These are phyloP conservation scores for Lipomyces yarrowii DNA, from an alignment of 1,139 yeast species.

Conservation along the genomic window DNA sequence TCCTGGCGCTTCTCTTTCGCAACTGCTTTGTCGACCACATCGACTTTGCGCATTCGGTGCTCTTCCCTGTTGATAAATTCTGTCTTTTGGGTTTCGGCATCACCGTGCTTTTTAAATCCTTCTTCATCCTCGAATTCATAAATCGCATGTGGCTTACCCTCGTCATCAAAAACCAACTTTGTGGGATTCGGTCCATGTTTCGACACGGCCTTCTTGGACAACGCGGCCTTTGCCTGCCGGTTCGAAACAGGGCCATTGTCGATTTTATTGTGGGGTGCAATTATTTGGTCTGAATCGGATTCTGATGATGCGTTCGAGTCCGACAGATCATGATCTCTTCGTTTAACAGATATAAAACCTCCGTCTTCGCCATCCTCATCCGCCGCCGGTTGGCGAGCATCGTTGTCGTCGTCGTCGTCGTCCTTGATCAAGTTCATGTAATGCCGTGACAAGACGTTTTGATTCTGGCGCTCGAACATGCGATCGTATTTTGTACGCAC, in stretches of 20 bases:
- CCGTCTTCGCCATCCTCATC: slow-evolving; percentile 58
- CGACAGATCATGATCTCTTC: slow-evolving; percentile 66
- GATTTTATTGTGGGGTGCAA: no score
- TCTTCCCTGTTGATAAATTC: slow-evolving; percentile 68
- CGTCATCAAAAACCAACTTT: slow-evolving; percentile 87
- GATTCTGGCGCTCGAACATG: slow-evolving; percentile 94
- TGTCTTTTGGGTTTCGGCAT: slow-evolving; percentile 66
- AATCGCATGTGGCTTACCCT: slow-evolving; percentile 85
- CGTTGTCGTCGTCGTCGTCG: slow-evolving; percentile 36
- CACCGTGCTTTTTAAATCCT: slow-evolving; percentile 78
- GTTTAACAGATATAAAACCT: slow-evolving; percentile 79
- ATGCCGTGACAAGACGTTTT: slow-evolving; percentile 87
- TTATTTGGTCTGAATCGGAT: slow-evolving; percentile 1
- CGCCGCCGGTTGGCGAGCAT: slow-evolving; percentile 38
- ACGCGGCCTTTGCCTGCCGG: slow-evolving; percentile 83
- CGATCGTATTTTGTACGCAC: slow-evolving; percentile 89
- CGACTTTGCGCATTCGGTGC: slow-evolving; percentile 68
- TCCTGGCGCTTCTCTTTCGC: slow-evolving; percentile 85
- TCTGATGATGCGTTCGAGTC: slow-evolving; percentile 10
- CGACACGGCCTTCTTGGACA: slow-evolving; percentile 78
- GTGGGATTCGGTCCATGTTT: slow-evolving; percentile 64
- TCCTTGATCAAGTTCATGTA: slow-evolving; percentile 60
- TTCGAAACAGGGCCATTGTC: slow-evolving; percentile 64
- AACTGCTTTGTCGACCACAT: slow-evolving; percentile 73
- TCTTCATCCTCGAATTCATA: slow-evolving; percentile 91